phyloP scores from a whole-genome alignment of 176 grass and related monocot species.

The Musa troglodytarum region DNA sequence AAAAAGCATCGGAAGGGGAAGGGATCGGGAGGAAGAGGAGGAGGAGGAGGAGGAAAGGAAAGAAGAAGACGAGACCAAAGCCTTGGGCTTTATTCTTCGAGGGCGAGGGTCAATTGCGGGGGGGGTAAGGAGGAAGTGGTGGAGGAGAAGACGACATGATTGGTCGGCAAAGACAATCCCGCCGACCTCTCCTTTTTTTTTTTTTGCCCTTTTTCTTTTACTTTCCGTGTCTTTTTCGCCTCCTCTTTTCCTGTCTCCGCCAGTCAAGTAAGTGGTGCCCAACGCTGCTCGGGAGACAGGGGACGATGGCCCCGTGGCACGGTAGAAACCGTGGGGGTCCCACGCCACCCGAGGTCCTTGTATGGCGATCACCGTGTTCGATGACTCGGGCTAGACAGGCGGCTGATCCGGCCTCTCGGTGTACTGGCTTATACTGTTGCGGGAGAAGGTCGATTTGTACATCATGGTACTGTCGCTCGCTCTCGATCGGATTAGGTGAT shows the following conservation, averaged over 20 bases:
- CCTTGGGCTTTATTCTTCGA: not conserved
- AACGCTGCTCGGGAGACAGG: no score
- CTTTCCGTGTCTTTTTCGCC: not conserved
- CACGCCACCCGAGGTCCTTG: no score
- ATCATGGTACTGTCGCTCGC: no score
- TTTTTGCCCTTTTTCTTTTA: not conserved
- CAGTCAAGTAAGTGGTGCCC: no score
- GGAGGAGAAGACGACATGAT: not conserved
- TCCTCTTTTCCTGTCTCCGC: not conserved
- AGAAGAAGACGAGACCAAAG: not conserved
- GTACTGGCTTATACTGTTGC: no score
- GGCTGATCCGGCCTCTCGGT: no score
- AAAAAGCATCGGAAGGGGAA: slow-evolving; percentile 34
- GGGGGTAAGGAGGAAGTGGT: not conserved
- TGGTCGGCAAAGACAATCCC: slow-evolving; percentile 3
- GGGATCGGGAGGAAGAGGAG: slow-evolving; percentile 4
- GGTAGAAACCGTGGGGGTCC: no score
- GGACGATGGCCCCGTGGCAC: no score
- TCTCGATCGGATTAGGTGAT: no score
- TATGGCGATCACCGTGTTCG: no score
- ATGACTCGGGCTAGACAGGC: no score
- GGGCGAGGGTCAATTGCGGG: not conserved
- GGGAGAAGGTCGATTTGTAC: no score
- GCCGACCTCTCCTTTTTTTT: not conserved
- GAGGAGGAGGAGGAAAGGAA: not conserved